Percentiles rank a stretch among this genome's conserved stretches.
Evolutionary conservation across 352 stramenopile genomes (phyloP).

Genomic region (Phytophthora constricta): DNA sequence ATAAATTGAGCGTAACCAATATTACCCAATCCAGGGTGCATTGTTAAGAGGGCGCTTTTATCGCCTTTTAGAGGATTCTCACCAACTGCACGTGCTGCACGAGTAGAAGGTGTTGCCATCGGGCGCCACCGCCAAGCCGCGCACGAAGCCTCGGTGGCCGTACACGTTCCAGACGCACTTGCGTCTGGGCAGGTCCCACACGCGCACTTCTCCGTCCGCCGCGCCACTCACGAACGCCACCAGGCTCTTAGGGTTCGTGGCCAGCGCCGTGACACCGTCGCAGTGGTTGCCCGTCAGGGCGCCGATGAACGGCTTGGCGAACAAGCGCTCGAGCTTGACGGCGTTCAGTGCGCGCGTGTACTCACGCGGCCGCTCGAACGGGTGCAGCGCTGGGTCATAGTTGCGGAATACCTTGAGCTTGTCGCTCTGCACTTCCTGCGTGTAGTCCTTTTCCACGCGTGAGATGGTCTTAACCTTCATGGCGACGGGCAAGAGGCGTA

Average conservation of each 20-base stretch:
- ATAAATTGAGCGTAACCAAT: no score
- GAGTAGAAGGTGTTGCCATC: slow-evolving; percentile 92
- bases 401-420: slow-evolving; percentile 97
- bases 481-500: slow-evolving; percentile 11
- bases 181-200: slow-evolving; percentile 97
- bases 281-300: slow-evolving; percentile 97
- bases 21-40: no score
- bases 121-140: slow-evolving; percentile 86
- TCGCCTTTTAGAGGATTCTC: no score
- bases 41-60: neutral
- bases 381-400: slow-evolving; percentile 95
- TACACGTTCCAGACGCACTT: slow-evolving; percentile 94
- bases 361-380: slow-evolving; percentile 92
- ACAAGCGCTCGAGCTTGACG: slow-evolving; percentile 98
- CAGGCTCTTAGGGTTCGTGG: slow-evolving; percentile 92
- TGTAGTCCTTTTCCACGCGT: slow-evolving; percentile 94
- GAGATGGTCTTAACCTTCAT: slow-evolving; percentile 99
- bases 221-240: slow-evolving; percentile 88
- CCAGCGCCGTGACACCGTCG: slow-evolving; percentile 95
- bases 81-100: slow-evolving; percentile 55
- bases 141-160: slow-evolving; percentile 95
- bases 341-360: slow-evolving; percentile 98
- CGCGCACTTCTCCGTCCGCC: slow-evolving; percentile 93
- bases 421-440: slow-evolving; percentile 92
- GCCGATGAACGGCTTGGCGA: slow-evolving; percentile 98